Conservation (phyloP, 2,329 filamentous ascomycete genomes). For the Rhynchosporium graminicola region DNA sequence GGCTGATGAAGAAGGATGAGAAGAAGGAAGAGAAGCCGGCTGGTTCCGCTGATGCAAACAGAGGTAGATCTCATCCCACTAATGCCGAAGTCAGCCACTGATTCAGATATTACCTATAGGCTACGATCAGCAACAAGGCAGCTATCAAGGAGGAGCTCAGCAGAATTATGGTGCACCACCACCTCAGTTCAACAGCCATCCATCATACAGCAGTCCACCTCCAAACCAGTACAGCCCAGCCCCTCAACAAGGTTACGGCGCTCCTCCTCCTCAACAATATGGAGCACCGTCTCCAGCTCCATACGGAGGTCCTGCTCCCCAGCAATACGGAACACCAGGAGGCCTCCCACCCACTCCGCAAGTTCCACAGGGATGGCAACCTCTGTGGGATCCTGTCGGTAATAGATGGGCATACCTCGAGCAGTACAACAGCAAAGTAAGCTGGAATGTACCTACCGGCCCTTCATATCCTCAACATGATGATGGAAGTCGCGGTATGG, state of each 20-base stretch:
- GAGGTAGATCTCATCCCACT: constrained; percentile 15
- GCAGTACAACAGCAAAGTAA: constrained; percentile 38
- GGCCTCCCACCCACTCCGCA: constrained; percentile 44
- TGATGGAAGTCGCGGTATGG: constrained; percentile 32
- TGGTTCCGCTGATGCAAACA: constrained; percentile 7
- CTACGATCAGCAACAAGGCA: constrained; percentile 24
- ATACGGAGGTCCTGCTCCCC: constrained; percentile 36
- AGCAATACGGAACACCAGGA: constrained; percentile 29
- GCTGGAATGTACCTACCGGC: constrained; percentile 32
- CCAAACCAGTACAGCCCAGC: constrained; percentile 19
- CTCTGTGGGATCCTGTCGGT: constrained; percentile 61
- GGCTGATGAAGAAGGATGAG: constrained; percentile 50
- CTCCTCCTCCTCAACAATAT: constrained; percentile 32
- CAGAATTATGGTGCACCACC: constrained; percentile 20
- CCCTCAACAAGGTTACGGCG: constrained; percentile 18
- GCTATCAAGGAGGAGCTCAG: constrained; percentile 21
- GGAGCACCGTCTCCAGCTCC: constrained; percentile 27
- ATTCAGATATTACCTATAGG: not conserved
- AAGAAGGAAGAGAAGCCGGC: constrained; percentile 42
- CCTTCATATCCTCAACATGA: constrained; percentile 48
- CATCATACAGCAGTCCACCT: constrained; percentile 19
- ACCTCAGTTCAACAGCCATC: constrained; percentile 13
- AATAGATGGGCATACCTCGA: constrained; percentile 68
- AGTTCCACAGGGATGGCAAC: constrained; percentile 61
- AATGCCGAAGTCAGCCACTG: constrained; percentile 1